These are phyloP conservation scores for Huntiella decipiens DNA, from an alignment of 2,329 filamentous ascomycete genomes.

Conservation along the genomic window DNA sequence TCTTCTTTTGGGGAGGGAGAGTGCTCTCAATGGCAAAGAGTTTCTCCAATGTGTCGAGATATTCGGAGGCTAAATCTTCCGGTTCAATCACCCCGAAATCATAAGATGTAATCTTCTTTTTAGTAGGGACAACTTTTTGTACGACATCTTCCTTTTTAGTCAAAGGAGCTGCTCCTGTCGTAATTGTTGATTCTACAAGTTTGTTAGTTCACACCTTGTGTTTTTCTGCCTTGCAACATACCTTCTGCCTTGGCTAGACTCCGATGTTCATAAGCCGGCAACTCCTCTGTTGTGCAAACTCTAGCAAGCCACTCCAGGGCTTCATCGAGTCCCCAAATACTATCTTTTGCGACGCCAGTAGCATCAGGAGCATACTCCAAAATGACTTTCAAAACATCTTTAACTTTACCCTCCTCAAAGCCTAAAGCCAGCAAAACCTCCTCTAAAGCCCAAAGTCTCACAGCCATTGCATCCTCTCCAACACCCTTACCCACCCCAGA, in stretches of 20 bases:
- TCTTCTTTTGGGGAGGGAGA: slow-evolving; percentile 18
- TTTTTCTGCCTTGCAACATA: slow-evolving; percentile 10
- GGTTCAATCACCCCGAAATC: slow-evolving; percentile 52
- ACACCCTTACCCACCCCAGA: slow-evolving; percentile 29
- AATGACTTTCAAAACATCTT: slow-evolving; percentile 45
- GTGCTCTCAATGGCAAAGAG: slow-evolving; percentile 43
- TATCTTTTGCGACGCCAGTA: slow-evolving; percentile 36
- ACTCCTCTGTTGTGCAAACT: slow-evolving; percentile 47
- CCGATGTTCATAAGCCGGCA: slow-evolving; percentile 49
- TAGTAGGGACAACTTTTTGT: slow-evolving; percentile 14
- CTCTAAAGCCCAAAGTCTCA: slow-evolving; percentile 70
- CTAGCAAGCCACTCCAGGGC: slow-evolving; percentile 79
- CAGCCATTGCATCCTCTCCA: slow-evolving; percentile 55
- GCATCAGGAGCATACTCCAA: slow-evolving; percentile 48
- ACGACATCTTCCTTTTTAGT: slow-evolving; percentile 6
- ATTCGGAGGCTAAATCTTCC: slow-evolving; percentile 55
- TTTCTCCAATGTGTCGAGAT: slow-evolving; percentile 53
- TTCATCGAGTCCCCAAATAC: slow-evolving; percentile 72
- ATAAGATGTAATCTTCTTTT: slow-evolving; percentile 18
- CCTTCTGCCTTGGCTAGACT: slow-evolving; percentile 20
- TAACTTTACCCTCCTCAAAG: slow-evolving; percentile 45
- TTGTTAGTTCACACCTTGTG: no score
- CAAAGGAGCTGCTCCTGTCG: background rate
- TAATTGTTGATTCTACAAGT: no score
- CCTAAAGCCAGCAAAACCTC: slow-evolving; percentile 49